These are phyloP conservation scores for Cercospora berteroae DNA, from an alignment of 2,329 filamentous ascomycete species.

Conservation along the genomic window DNA sequence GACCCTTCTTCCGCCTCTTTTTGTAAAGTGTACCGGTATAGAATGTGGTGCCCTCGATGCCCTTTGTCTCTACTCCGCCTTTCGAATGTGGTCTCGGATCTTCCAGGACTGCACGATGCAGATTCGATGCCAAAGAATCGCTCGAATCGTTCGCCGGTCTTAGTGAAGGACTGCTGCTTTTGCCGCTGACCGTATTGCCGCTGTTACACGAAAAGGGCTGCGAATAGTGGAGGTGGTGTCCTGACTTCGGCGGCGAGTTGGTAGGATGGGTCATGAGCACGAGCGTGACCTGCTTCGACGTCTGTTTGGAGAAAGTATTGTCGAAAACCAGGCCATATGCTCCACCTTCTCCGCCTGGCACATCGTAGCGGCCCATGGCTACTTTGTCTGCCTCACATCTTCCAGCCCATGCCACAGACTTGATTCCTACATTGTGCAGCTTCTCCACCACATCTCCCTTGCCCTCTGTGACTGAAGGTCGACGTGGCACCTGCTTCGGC, in stretches of 20 bases:
- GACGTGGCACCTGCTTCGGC: slow-evolving; percentile 45
- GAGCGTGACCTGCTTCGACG: slow-evolving; percentile 91
- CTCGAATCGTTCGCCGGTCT: slow-evolving; percentile 49
- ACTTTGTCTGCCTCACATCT: slow-evolving; percentile 97
- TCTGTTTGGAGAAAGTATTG: slow-evolving; percentile 96
- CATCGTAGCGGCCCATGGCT: slow-evolving; percentile 83
- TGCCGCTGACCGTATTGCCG: slow-evolving; percentile 37
- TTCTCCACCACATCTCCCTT: slow-evolving; percentile 65
- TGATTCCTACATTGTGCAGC: slow-evolving; percentile 60
- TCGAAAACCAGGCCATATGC: slow-evolving; percentile 98
- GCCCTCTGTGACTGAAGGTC: slow-evolving; percentile 44
- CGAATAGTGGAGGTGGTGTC: slow-evolving; percentile 63
- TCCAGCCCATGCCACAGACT: slow-evolving; percentile 73
- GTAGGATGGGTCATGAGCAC: slow-evolving; percentile 93
- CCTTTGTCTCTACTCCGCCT: slow-evolving; percentile 33
- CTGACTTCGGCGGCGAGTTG: slow-evolving; percentile 70
- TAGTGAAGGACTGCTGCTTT: slow-evolving; percentile 42
- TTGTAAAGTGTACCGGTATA: slow-evolving; percentile 86
- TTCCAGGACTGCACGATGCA: slow-evolving; percentile 35
- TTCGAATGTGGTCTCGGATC: slow-evolving; percentile 45
- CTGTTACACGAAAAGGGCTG: slow-evolving; percentile 54
- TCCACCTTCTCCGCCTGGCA: slow-evolving; percentile 70
- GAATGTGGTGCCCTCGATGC: slow-evolving; percentile 52
- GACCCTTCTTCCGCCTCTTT: slow-evolving; percentile 85
- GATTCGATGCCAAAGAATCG: slow-evolving; percentile 49